These are phyloP conservation scores for Boletus hoseneyae DNA, from an alignment of 1,284 basidiomycete species.

Conservation along the genomic window DNA sequence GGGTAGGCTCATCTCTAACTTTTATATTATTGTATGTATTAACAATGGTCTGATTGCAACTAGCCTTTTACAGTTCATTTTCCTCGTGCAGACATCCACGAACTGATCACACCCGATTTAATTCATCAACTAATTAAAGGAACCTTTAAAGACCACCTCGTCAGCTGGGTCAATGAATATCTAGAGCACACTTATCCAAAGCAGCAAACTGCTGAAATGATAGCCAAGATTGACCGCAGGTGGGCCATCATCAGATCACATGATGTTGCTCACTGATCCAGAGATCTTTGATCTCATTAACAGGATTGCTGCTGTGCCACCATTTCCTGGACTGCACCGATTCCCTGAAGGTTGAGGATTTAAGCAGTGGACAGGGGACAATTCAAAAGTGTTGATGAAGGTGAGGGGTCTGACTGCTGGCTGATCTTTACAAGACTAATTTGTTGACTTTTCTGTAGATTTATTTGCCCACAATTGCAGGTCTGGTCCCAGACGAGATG, in stretches of 20 bases:
- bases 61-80: not conserved
- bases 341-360: slow-evolving; percentile 12
- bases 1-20: too few relatives aligned
- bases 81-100: not conserved
- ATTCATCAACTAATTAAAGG: slow-evolving; percentile 1
- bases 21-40: too few relatives aligned
- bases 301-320: slow-evolving; percentile 6
- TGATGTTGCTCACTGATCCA: too few relatives aligned
- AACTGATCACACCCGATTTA: not conserved
- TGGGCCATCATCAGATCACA: not conserved
- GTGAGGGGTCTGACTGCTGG: too few relatives aligned
- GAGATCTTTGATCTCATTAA: not conserved
- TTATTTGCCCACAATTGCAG: slow-evolving; percentile 8
- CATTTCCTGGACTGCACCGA: slow-evolving; percentile 3
- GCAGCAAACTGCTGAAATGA: not conserved
- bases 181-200: not conserved
- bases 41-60: too few relatives aligned
- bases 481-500: slow-evolving; percentile 14
- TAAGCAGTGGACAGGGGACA: slow-evolving; percentile 14
- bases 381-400: slow-evolving; percentile 20
- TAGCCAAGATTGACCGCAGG: slow-evolving; percentile 6
- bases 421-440: too few relatives aligned
- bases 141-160: not conserved
- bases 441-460: too few relatives aligned
- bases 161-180: not conserved